Evolutionary conservation across 495 filamentous ascomycete species (phyloP).

Genomic region (Penicillium paxilli): DNA sequence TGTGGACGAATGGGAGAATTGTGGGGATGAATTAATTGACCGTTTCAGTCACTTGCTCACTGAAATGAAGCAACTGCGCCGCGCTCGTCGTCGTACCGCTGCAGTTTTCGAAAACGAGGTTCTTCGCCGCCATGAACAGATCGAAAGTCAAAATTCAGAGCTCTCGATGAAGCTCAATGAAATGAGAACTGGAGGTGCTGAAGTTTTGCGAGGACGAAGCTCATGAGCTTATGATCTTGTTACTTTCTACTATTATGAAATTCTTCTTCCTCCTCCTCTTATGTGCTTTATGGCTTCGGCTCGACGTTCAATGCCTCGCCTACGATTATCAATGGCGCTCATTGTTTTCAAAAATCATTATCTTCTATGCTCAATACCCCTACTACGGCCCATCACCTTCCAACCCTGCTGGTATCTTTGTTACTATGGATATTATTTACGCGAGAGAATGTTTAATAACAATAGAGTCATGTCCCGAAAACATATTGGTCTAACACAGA

Average conservation of each 20-base stretch:
- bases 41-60: conserved; percentile 63
- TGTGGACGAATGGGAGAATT: conserved; percentile 76
- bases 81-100: conserved; percentile 63
- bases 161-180: conserved; percentile 41
- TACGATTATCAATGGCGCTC: conserved; percentile 2
- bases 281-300: not conserved
- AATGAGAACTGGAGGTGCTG: conserved; percentile 45
- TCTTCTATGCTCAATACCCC: conserved; percentile 20
- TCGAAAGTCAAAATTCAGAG: conserved; percentile 36
- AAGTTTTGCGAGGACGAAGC: conserved; percentile 41
- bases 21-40: conserved; percentile 77
- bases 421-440: not conserved
- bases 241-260: not conserved
- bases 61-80: conserved; percentile 63
- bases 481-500: not conserved
- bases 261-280: not conserved
- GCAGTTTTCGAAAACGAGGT: conserved; percentile 70
- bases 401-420: not conserved
- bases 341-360: not conserved
- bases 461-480: not conserved
- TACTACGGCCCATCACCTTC: not conserved
- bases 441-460: not conserved
- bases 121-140: conserved; percentile 45
- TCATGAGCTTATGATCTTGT: conserved; percentile 16
- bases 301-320: conserved; percentile 6